Evolutionary conservation across 2,329 filamentous ascomycete species (phyloP), one percentile per base, ranked within the genome.

Genomic region (Neopestalotiopsis sp.): DNA sequence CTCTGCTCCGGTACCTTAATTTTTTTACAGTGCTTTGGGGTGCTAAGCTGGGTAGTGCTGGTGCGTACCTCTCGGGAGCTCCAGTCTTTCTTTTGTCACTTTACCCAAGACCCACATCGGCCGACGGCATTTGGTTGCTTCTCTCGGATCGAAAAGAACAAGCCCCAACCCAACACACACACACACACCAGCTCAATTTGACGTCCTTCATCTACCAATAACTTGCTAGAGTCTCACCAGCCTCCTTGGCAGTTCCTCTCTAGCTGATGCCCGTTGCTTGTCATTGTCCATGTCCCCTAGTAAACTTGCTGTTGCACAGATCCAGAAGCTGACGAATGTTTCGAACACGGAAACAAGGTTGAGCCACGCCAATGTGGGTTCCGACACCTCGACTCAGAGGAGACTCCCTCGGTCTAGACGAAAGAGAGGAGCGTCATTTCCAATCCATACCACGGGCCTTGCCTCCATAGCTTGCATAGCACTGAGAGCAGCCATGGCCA

Each of bases 321-420:
- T 40, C n/a, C 34, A 34, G 59, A 30, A 62, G 59, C 59, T 62
- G 59, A 62, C 59, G 59, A 62, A 62, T 62, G 32, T 62, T 62
- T 62, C 32, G n/a, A 62, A 20, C 59, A 34, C 32, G 30, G n/a
- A 62, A 62, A 62, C 59, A 62, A 62, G 59, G 59, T 62, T 62
- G 59, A 62, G 59, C 59, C 30, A 62, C 30, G 24, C 30, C 59
- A 62, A 38, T 34, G 59, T 62, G 59, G 59, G 59, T 40, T 62
- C 59, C 45, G 34, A 38, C 45, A n/a, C 5, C 45, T 20, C 45
- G 45, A 53, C n/a, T 53, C 45, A 53, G 45, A 53, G 20, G 7
- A 53, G 34, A 38, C 6, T 38, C 34, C 34, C 34, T 7, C 6
- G 34, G 45, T 53, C 45, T 53, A 20, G 45, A 53, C 45, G 45